These are phyloP conservation scores for Penicillium arizonense DNA, from an alignment of 495 filamentous ascomycete genomes.

Conservation along the genomic window DNA sequence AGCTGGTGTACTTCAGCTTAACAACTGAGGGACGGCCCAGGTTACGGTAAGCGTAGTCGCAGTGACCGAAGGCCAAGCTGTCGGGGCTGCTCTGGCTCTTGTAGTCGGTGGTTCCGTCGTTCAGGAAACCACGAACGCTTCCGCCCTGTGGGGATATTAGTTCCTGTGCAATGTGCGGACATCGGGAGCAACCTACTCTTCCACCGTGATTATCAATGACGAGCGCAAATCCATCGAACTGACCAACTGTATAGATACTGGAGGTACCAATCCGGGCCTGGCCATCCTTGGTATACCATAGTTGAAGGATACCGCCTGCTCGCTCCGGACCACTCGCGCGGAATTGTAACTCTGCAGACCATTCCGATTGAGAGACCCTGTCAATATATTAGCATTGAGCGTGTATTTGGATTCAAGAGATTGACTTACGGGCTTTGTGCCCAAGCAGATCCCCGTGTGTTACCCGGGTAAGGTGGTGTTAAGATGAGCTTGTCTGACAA, in stretches of 20 bases:
- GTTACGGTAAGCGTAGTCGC: conserved; percentile 88
- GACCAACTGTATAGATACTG: conserved; percentile 77
- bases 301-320: conserved; percentile 82
- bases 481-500: conserved; percentile 90
- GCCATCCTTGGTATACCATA: conserved; percentile 86
- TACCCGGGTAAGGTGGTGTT: conserved; percentile 85
- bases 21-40: conserved; percentile 77
- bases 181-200: conserved; percentile 38
- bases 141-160: conserved; percentile 54
- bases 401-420: background rate
- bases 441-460: conserved; percentile 82
- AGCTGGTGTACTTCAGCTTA: conserved; percentile 63
- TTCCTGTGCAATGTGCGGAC: background rate
- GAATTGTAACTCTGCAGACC: conserved; percentile 83
- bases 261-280: conserved; percentile 59
- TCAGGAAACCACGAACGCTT: conserved; percentile 86
- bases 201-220: conserved; percentile 88
- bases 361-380: conserved; percentile 57
- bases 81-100: conserved; percentile 76
- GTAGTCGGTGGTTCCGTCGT: conserved; percentile 84
- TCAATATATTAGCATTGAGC: conserved; percentile 10
- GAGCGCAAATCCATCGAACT: conserved; percentile 84
- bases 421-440: conserved; percentile 58
- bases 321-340: conserved; percentile 82
- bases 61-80: conserved; percentile 88